Evolutionary conservation across 2,329 filamentous ascomycete species (phyloP), one percentile per base, ranked within the genome.

Genomic region (Camptophora hylomeconis): DNA sequence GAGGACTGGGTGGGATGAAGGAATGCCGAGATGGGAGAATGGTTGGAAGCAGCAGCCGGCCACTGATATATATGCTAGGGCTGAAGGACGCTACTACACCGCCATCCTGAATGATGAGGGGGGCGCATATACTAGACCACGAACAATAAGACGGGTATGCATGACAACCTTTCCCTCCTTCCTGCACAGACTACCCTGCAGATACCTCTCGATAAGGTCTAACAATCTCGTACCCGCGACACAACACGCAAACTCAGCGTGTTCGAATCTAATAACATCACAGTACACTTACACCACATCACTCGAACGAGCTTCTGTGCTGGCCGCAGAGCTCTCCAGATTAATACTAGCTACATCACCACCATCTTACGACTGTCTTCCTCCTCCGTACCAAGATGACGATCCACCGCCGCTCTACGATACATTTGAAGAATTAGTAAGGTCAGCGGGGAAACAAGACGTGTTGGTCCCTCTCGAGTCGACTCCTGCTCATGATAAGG

Each of bases 1-100:
- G 52, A 60, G 42, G 54, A 60, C 48, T 58, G 54, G 49, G 45
- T 58, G 47, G 58, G 53, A 48, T 62, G 57, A 62, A 31, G 42
- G 47, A 30, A 43, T 43, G 36, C 48, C 30, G 19, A 24, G 26
- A 38, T 23, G 31, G 49, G 47, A 47, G 45, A 48, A 46, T 51
- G 43, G 44, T 29, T 30, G 31, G 28, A n/a, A n/a, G n/a, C n/a
- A n/a, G n/a, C n/a, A n/a, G n/a, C n/a, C n/a, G n/a, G n/a, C n/a
- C n/a, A n/a, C n/a, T n/a, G n/a, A n/a, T n/a, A n/a, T n/a, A n/a
- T n/a, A n/a, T n/a, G n/a, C n/a, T n/a, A n/a, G n/a, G n/a, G n/a
- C n/a, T n/a, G n/a, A n/a, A n/a, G n/a, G n/a, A n/a, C n/a, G n/a
- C n/a, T n/a, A n/a, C n/a, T n/a, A n/a, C 41, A 42, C 40, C 39